Evolutionary conservation across 805 yeast genomes (phyloP), one percentile per base, ranked within the genome.

Genomic region (Jamesozyma piceae): DNA sequence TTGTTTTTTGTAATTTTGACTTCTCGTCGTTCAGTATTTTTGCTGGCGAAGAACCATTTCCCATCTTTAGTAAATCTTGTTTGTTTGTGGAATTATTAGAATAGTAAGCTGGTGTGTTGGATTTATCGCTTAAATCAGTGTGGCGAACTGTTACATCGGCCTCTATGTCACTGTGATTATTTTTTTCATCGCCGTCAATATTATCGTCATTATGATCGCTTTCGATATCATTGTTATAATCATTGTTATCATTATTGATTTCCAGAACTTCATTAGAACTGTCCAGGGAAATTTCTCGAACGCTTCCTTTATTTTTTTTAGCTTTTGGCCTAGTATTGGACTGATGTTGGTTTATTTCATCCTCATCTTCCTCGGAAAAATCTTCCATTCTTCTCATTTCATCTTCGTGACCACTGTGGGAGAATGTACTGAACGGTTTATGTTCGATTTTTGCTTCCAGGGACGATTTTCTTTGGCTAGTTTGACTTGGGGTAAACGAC

Each of bases 391-490:
- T 37, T 38, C 47, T 48, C 29, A 43, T 22, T 24, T 41, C 49
- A 35, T 52, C 61, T 5, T 50, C 44, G 32, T 43, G 44, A 20
- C 33, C 22, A 21, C 47, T 34, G 26, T 50, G 49, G 14, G 49
- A 38, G 26, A 53, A 48, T 30, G 30, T 5, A 15, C 45, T 47
- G 15, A 30, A 37, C 17, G 45, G 41, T 35, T 50, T 47, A 13
- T 50, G 38, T 35, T 51, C 48, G 3, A 49, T 50, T 42, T 47
- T 54, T 3, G 48, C 48, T 40, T 57, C 60, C 28, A 54, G 41
- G 0, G 62, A 53, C 10, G 55, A 52, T 27, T 57, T 54, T 42
- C 62, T 53, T 39, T 50, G 53, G 11, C 42, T 10, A 3, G 29
- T n/a, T 3, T 27, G 13, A 5, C 18, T 13, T 4, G 33, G 8